phyloP scores from a whole-genome alignment of 176 grass and related monocot genomes.

The Cocos nucifera region DNA sequence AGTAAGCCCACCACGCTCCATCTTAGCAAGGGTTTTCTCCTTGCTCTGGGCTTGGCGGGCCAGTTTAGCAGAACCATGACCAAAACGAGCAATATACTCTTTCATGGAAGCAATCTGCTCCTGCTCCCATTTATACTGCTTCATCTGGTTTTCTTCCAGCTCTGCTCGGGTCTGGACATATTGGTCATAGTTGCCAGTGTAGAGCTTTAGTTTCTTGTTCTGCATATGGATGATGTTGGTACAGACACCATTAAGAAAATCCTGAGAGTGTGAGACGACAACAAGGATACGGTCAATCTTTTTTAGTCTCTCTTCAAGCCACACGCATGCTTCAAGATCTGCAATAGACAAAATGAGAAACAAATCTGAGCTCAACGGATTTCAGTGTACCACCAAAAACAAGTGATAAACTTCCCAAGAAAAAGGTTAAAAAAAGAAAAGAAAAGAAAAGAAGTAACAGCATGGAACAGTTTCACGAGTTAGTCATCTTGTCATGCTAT shows the following conservation, averaged over 20 bases:
- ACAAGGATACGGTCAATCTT: conserved; percentile 80
- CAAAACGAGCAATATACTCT: conserved; percentile 88
- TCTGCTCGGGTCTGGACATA: conserved; percentile 69
- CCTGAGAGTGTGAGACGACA: conserved; percentile 76
- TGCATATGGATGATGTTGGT: conserved; percentile 98
- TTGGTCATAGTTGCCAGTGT: conserved; percentile 83
- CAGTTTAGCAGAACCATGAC: conserved; percentile 85
- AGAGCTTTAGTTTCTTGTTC: conserved; percentile 77
- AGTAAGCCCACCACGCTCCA: conserved; percentile 90
- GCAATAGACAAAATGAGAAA: conserved; percentile 8
- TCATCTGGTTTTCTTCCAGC: conserved; percentile 91
- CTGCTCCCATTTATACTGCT: conserved; percentile 96
- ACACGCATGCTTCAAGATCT: conserved; percentile 97
- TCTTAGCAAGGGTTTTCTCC: conserved; percentile 95
- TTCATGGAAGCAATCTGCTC: conserved; percentile 90
- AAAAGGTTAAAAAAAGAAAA: too few species aligned
- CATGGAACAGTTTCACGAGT: too few species aligned
- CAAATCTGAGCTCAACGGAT: not conserved
- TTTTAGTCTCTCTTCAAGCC: conserved; percentile 85
- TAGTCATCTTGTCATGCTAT: too few species aligned
- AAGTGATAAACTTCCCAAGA: too few species aligned
- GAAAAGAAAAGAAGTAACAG: too few species aligned
- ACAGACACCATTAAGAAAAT: conserved; percentile 89
- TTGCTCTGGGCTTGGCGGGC: conserved; percentile 85
- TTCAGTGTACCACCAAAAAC: too few species aligned